Evolutionary conservation across 345 rosid species (phyloP).

Genomic region (Mangifera indica): DNA sequence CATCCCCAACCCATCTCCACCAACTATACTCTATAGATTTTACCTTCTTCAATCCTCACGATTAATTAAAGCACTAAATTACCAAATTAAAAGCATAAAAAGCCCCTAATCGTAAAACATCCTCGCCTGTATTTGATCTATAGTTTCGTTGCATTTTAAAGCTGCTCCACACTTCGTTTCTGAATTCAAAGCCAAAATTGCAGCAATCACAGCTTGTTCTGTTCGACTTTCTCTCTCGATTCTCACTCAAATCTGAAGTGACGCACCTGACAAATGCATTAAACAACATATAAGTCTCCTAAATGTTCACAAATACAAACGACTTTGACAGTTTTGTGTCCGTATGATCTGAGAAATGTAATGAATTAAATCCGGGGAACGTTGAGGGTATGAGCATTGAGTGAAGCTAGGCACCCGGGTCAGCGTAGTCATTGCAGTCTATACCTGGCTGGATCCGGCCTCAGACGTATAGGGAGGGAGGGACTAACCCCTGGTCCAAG

Average conservation of each 20-base stretch:
- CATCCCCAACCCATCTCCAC: constrained; percentile 60
- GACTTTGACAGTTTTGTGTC: constrained; percentile 2
- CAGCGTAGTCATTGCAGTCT: no score
- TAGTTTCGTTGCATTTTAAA: constrained; percentile 36
- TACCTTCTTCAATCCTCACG: no score
- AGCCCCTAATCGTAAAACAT: constrained; percentile 35
- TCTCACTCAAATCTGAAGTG: neutral
- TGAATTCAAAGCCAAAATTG: neutral
- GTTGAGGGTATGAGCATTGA: neutral
- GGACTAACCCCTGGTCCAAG: no score
- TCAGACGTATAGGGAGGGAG: no score
- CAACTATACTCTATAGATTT: no score
- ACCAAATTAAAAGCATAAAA: neutral
- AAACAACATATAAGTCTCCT: constrained; percentile 1
- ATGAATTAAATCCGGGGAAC: constrained; percentile 3
- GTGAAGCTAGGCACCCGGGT: neutral
- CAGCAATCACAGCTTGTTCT: neutral
- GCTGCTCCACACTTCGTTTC: constrained; percentile 26
- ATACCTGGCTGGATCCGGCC: no score
- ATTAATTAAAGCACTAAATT: neutral
- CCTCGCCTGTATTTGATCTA: constrained; percentile 51
- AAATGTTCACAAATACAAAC: constrained; percentile 14
- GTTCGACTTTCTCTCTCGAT: constrained; percentile 2
- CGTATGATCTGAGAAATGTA: constrained; percentile 25
- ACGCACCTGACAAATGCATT: constrained; percentile 14